phyloP scores from a whole-genome alignment of 2,329 filamentous ascomycete genomes.

The Talaromyces marneffei region DNA sequence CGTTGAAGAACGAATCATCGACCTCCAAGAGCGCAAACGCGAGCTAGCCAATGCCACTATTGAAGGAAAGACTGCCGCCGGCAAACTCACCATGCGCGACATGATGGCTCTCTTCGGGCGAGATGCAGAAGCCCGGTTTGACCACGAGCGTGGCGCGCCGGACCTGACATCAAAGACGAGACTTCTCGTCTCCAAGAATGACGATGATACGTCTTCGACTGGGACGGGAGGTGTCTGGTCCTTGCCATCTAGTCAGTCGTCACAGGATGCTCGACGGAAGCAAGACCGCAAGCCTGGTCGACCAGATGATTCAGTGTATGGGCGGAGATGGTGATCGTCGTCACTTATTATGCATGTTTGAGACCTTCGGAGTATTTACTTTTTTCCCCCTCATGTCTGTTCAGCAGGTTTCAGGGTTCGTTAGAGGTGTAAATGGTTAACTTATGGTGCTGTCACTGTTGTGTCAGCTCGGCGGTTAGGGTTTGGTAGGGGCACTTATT shows the following conservation, averaged over 20 bases:
- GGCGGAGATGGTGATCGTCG: slow-evolving; percentile 32
- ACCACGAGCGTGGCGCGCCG: slow-evolving; percentile 33
- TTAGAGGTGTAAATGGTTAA: neutral
- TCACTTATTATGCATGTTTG: slow-evolving; percentile 1
- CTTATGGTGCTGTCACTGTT: neutral
- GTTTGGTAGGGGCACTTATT: neutral
- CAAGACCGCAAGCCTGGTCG: slow-evolving; percentile 22
- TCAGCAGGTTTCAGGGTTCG: neutral
- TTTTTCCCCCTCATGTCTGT: neutral
- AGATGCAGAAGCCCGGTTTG: slow-evolving; percentile 52
- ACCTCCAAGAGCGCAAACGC: slow-evolving; percentile 88
- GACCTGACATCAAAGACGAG: slow-evolving; percentile 30
- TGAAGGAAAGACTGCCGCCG: slow-evolving; percentile 66
- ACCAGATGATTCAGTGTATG: slow-evolving; percentile 39
- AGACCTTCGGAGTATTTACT: neutral
- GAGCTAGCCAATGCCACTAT: slow-evolving; percentile 87
- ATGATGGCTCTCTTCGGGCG: slow-evolving; percentile 84
- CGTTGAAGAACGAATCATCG: slow-evolving; percentile 92
- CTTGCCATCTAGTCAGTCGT: slow-evolving; percentile 18
- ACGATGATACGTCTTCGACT: slow-evolving; percentile 19
- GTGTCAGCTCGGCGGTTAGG: neutral
- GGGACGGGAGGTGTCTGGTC: slow-evolving; percentile 7
- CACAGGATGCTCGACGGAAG: slow-evolving; percentile 16
- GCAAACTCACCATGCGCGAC: slow-evolving; percentile 87
- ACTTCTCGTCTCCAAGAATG: slow-evolving; percentile 24